phyloP scores from a whole-genome alignment of 225 moss, liverwort and hornwort species.

The Sphagnum contortum region DNA sequence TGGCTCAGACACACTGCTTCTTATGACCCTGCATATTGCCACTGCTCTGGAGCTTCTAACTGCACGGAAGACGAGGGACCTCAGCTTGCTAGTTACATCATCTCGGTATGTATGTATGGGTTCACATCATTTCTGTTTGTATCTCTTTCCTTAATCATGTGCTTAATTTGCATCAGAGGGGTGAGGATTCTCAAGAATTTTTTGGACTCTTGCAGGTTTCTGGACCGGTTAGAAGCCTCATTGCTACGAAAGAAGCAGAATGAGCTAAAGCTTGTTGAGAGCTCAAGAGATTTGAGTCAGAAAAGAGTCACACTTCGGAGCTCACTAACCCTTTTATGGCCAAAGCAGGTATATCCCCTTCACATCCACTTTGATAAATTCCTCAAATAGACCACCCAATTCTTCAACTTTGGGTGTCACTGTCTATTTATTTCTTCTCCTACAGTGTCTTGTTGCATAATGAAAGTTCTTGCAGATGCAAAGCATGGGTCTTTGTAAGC shows the following conservation, averaged over 20 bases:
- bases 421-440: too few species aligned
- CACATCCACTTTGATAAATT: not conserved
- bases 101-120: constrained; percentile 38
- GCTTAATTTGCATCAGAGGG: not conserved
- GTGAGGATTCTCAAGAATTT: not conserved
- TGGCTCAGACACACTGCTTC: constrained; percentile 68
- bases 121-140: not conserved
- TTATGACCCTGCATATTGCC: constrained; percentile 57
- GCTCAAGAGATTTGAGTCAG: constrained; percentile 60
- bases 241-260: constrained; percentile 75
- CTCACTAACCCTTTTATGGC: constrained; percentile 63
- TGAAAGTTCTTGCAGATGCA: too few species aligned
- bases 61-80: constrained; percentile 72
- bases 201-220: constrained; percentile 40
- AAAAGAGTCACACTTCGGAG: constrained; percentile 72
- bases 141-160: not conserved
- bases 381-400: not conserved
- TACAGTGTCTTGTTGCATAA: too few species aligned
- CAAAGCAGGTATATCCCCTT: constrained; percentile 63
- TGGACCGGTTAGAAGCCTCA: constrained; percentile 68
- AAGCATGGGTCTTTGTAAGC: too few species aligned
- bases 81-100: constrained; percentile 79
- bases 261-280: constrained; percentile 67
- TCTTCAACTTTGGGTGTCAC: not conserved
- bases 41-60: constrained; percentile 60